These are phyloP conservation scores for Cinnamomum micranthum DNA, from an alignment of 164 flowering plant species.

Conservation along the genomic window DNA sequence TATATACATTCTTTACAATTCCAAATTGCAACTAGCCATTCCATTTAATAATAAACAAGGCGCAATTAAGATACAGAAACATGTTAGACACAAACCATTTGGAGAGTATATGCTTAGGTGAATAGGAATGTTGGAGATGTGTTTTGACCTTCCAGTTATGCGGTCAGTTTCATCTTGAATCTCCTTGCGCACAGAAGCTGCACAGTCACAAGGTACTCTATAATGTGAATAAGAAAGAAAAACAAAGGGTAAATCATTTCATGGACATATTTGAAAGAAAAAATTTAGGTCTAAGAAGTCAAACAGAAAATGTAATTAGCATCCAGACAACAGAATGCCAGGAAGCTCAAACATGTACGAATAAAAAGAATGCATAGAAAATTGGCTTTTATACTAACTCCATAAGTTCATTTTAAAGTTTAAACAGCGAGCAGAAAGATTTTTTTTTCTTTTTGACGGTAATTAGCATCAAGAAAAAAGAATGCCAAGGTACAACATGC, in stretches of 20 bases:
- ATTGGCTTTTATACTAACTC: too few relatives aligned
- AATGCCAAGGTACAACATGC: neutral
- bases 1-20: neutral
- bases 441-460: too few relatives aligned
- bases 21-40: neutral
- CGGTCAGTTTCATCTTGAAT: slow-evolving; percentile 73
- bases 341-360: too few relatives aligned
- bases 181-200: slow-evolving; percentile 85
- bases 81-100: slow-evolving; percentile 39
- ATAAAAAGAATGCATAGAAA: too few relatives aligned
- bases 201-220: slow-evolving; percentile 16
- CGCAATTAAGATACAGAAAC: neutral
- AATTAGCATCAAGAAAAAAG: neutral
- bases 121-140: slow-evolving; percentile 63
- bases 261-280: neutral
- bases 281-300: too few relatives aligned
- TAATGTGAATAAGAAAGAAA: neutral
- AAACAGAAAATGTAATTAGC: neutral
- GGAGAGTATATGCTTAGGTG: slow-evolving; percentile 74
- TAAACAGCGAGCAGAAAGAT: too few relatives aligned
- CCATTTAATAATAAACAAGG: neutral
- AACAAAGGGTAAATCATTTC: neutral
- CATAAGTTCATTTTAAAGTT: too few relatives aligned
- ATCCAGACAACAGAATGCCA: neutral
- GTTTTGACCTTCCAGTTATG: slow-evolving; percentile 53